Conservation (phyloP, 2,329 filamentous ascomycete species). For the Mycosphaerella sp. region DNA sequence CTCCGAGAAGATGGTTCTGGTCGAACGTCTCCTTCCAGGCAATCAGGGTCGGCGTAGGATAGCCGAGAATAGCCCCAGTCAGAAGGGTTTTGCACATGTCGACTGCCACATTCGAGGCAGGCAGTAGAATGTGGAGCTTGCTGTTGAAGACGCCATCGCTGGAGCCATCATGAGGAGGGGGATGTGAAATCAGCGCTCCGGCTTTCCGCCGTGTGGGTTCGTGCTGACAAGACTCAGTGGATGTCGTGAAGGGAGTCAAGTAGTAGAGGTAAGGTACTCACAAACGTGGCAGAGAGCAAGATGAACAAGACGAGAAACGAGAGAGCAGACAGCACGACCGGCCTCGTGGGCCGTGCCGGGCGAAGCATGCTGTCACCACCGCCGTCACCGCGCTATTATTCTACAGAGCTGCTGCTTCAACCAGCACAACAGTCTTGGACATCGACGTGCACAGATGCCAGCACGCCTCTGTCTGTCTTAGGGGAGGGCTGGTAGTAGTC, state of each 20-base stretch:
- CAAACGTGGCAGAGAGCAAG: constrained; percentile 1
- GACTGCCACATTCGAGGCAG: constrained; percentile 16
- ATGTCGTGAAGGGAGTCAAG: background rate
- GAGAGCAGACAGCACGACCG: background rate
- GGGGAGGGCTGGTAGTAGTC: too few relatives aligned
- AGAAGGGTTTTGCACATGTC: constrained; percentile 23
- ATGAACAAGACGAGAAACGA: background rate
- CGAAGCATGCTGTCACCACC: constrained; percentile 1
- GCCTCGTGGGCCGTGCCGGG: constrained; percentile 3
- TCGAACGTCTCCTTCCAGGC: constrained; percentile 19
- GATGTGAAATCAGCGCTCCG: background rate
- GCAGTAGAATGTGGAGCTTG: constrained; percentile 21
- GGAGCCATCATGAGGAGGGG: background rate
- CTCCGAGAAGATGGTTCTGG: constrained; percentile 14
- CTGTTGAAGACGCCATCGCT: background rate
- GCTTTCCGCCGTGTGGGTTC: background rate
- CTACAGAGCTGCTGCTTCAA: background rate
- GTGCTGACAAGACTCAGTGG: background rate
- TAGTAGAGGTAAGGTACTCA: background rate
- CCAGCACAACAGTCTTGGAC: constrained; percentile 2
- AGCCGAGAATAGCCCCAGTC: constrained; percentile 17
- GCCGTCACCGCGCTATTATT: background rate
- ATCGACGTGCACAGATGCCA: too few relatives aligned
- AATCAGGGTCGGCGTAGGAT: constrained; percentile 23
- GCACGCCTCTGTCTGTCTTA: too few relatives aligned